phyloP scores from a whole-genome alignment of 305 asterid genomes.

The Withania somnifera region DNA sequence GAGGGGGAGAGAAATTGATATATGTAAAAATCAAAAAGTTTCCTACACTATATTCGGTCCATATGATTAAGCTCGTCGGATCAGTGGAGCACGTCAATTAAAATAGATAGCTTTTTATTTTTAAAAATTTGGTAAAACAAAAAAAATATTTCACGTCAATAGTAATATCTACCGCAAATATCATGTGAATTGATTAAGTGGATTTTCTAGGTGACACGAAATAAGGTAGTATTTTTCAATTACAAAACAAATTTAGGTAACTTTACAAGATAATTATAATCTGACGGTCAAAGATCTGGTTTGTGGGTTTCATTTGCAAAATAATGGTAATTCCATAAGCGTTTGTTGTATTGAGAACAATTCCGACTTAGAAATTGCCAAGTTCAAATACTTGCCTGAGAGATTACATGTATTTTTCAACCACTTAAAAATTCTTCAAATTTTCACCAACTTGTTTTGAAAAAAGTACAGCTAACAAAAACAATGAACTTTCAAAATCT shows the following conservation, averaged over 20 bases:
- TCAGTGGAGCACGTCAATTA: no score
- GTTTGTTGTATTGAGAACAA: background rate
- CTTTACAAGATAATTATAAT: background rate
- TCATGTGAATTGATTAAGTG: background rate
- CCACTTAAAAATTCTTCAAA: background rate
- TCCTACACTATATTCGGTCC: no score
- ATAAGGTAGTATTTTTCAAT: no score
- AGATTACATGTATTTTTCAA: background rate
- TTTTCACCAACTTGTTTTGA: background rate
- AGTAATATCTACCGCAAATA: no score
- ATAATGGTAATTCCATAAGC: background rate
- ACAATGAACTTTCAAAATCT: background rate
- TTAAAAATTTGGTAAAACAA: no score
- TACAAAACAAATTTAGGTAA: background rate
- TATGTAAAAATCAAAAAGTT: no score
- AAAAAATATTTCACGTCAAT: no score
- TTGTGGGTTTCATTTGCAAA: background rate
- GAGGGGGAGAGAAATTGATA: no score
- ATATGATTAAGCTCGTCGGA: no score
- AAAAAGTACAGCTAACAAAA: background rate
- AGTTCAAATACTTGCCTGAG: background rate
- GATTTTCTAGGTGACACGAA: background rate
- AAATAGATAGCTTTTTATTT: no score
- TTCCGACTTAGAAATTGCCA: background rate
- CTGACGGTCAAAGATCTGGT: background rate